Conservation (phyloP, 441 rosid genomes). For the Omphalea diandra region DNA sequence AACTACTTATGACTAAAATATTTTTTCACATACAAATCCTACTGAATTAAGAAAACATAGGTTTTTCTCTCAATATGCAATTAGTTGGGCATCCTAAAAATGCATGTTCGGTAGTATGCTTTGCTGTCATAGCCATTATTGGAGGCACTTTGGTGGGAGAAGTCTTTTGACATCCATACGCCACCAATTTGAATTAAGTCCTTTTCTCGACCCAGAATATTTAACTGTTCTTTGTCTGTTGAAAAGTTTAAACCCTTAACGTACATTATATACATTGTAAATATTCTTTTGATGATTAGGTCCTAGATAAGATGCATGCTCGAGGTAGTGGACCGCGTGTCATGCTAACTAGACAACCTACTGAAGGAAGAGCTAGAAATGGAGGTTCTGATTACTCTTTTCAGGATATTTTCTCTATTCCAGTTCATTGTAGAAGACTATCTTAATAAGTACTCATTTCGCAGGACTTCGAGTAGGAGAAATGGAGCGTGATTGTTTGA, state of each 20-base stretch:
- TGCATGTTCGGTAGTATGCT: no score
- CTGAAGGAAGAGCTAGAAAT: constrained; percentile 93
- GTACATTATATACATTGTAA: not conserved
- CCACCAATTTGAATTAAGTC: no score
- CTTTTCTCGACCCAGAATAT: no score
- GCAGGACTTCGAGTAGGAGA: constrained; percentile 96
- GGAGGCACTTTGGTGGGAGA: no score
- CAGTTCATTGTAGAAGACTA: not conserved
- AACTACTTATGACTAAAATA: no score
- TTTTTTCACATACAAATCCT: no score
- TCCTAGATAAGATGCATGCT: constrained; percentile 81
- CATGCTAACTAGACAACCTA: constrained; percentile 92
- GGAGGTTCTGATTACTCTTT: constrained; percentile 58
- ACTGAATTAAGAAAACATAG: no score
- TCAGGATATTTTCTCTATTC: constrained; percentile 19
- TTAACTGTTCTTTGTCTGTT: not conserved
- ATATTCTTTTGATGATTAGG: constrained; percentile 35
- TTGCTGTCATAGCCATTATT: no score
- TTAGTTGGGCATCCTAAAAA: no score
- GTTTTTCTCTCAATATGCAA: no score
- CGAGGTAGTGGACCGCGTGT: constrained; percentile 93
- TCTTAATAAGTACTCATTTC: constrained; percentile 21
- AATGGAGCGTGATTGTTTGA: constrained; percentile 96
- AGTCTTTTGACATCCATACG: no score
- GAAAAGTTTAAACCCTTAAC: not conserved